Evolutionary conservation across 1,284 basidiomycete species (phyloP), one percentile per base, ranked within the genome.

Genomic region (Apiotrichum laibachii): DNA sequence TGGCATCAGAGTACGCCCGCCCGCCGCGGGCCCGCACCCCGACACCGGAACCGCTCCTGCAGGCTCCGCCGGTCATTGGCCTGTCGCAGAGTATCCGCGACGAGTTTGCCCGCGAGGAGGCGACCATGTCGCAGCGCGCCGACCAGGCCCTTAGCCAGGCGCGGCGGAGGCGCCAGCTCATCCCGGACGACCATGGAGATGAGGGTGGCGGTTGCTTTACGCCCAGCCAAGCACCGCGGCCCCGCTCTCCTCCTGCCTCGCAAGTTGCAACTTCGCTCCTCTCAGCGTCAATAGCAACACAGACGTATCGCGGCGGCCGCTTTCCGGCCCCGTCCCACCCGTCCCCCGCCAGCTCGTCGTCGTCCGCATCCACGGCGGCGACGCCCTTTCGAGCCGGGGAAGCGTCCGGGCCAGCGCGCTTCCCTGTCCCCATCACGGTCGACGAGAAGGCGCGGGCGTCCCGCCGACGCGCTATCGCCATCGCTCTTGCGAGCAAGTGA

Each of bases 311-410:
- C 19, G 43, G 6, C 9, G 43, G 18, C 22, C 26, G 35, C 18
- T 55, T 33, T 34, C 19, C 46, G 26, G 43, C 21, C n/a, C 50
- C 44, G n/a, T n/a, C n/a, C n/a, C 40, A 31, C 7, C 56, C 39
- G 15, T n/a, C 39, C 15, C 37, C 21, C 34, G 6, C 34, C 35
- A 18, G 18, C 18, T 10, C 42, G 18, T 10, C 42, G 18, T 10
- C 26, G 26, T 31, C 26, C 26, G 26, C 26, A 7, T 31, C 26
- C 7, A 7, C 26, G 26, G 26, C 44, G 21, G 10, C 10, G 13
- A 18, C 34, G 53, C 59, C 62, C 62, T 76, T 75, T 76, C 73
- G 62, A 58, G 6, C 22, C 16, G 52, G 75, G 73, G 68, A 70
- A 67, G 57, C 66, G 70, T 67, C 59, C 53, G 65, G 61, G 67